Conservation (phyloP, 2,329 filamentous ascomycete species). For the Akanthomyces lecanii region DNA sequence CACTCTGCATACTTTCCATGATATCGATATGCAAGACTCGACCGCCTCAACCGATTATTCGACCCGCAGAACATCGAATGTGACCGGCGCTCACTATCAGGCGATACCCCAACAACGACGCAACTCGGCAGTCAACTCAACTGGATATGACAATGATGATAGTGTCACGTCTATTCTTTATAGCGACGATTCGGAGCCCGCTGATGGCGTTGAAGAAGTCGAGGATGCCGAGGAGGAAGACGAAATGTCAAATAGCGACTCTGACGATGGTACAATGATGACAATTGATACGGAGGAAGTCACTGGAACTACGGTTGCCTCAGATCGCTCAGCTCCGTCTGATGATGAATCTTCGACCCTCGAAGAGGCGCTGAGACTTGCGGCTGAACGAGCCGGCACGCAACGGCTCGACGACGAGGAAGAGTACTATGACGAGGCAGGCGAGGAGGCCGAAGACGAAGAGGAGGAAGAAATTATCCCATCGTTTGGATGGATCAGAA, state of each 20-base stretch:
- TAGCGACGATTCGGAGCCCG: conserved; percentile 61
- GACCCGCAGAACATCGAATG: conserved; percentile 66
- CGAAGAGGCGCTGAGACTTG: conserved; percentile 73
- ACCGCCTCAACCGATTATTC: conserved; percentile 70
- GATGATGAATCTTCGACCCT: conserved; percentile 68
- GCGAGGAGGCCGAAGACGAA: conserved; percentile 51
- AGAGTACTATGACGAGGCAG: conserved; percentile 31
- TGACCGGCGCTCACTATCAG: conserved; percentile 28
- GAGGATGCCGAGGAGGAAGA: conserved; percentile 47
- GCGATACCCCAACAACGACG: conserved; percentile 5
- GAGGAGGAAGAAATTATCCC: conserved; percentile 67
- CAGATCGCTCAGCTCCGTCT: conserved; percentile 50
- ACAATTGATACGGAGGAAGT: conserved; percentile 76
- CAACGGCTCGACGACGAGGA: conserved; percentile 54
- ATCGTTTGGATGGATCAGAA: conserved; percentile 71
- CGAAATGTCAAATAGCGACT: conserved; percentile 46
- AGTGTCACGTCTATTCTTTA: conserved; percentile 74
- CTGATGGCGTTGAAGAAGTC: conserved; percentile 52
- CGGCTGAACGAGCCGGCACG: conserved; percentile 70
- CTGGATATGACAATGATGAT: conserved; percentile 44
- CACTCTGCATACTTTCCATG: conserved; percentile 94
- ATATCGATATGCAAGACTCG: conserved; percentile 83
- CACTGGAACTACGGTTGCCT: conserved; percentile 63
- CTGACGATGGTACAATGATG: conserved; percentile 76
- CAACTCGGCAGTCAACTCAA: conserved; percentile 44